Conservation (phyloP, 208 protist species). For the Trypanosoma scelopori region DNA sequence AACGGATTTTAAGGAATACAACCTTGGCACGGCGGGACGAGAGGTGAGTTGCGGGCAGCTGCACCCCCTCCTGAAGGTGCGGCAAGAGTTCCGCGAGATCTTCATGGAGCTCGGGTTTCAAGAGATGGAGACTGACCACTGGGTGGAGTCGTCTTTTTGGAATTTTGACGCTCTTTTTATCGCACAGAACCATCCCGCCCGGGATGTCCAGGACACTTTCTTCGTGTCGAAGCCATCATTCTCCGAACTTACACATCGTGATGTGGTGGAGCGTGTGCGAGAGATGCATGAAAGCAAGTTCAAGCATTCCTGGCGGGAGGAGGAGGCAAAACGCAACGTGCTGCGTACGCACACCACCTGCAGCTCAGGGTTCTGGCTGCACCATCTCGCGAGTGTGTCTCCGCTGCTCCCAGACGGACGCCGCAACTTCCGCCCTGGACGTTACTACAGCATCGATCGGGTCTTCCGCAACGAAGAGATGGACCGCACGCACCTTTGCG, state of each 20-base stretch:
- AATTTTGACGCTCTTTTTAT: slow-evolving; percentile 99
- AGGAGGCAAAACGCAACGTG: slow-evolving; percentile 97
- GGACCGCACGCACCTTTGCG: slow-evolving; percentile 99
- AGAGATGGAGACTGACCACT: slow-evolving; percentile 99
- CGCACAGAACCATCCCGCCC: slow-evolving; percentile 99
- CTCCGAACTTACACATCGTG: slow-evolving; percentile 45
- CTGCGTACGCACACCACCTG: slow-evolving; percentile 99
- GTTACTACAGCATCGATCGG: slow-evolving; percentile 99
- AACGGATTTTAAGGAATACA: slow-evolving; percentile 96
- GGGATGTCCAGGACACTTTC: slow-evolving; percentile 99
- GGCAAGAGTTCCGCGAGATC: slow-evolving; percentile 98
- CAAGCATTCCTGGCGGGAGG: slow-evolving; percentile 93
- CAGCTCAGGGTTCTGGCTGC: slow-evolving; percentile 96
- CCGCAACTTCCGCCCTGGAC: slow-evolving; percentile 92
- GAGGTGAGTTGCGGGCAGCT: slow-evolving; percentile 92
- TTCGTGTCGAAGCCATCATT: slow-evolving; percentile 95
- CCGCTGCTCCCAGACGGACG: slow-evolving; percentile 46
- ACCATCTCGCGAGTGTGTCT: slow-evolving; percentile 90
- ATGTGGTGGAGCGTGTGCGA: slow-evolving; percentile 94
- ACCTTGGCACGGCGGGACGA: slow-evolving; percentile 93
- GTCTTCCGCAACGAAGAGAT: slow-evolving; percentile 99
- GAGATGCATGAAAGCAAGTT: slow-evolving; percentile 93
- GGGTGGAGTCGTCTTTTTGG: slow-evolving; percentile 99
- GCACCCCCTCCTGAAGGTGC: slow-evolving; percentile 99
- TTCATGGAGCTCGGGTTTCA: slow-evolving; percentile 99